phyloP scores from a whole-genome alignment of 257 asterid genomes.

The Ilex aquifolium region DNA sequence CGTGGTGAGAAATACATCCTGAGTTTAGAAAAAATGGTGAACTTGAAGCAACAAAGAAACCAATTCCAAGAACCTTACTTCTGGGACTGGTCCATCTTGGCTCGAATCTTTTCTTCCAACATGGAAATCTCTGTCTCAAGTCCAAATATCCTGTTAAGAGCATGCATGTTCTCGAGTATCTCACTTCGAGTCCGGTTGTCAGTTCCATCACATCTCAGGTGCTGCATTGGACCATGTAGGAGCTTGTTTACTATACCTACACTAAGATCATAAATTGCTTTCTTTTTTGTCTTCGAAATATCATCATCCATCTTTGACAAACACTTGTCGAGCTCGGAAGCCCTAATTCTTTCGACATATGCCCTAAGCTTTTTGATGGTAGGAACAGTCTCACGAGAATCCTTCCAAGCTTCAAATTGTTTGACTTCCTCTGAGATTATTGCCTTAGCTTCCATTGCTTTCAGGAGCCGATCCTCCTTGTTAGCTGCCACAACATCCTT shows the following conservation, averaged over 20 bases:
- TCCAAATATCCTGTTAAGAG: conserved; percentile 66
- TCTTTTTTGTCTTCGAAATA: conserved; percentile 51
- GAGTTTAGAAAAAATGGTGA: neutral
- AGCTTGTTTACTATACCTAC: conserved; percentile 67
- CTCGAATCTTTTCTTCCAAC: conserved; percentile 65
- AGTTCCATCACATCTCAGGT: conserved; percentile 60
- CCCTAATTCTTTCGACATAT: conserved; percentile 76
- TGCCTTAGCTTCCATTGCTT: conserved; percentile 70
- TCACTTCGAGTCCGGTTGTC: conserved; percentile 47
- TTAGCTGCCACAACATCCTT: conserved; percentile 89
- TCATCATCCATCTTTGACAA: conserved; percentile 64
- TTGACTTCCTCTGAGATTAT: conserved; percentile 66
- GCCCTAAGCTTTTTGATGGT: conserved; percentile 85
- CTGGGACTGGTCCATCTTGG: conserved; percentile 49
- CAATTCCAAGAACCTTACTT: conserved; percentile 26
- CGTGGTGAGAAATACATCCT: no score
- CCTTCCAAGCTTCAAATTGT: conserved; percentile 78
- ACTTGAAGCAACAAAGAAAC: neutral
- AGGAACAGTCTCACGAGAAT: conserved; percentile 82
- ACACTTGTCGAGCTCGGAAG: conserved; percentile 75
- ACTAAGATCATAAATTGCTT: conserved; percentile 72
- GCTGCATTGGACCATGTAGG: conserved; percentile 91
- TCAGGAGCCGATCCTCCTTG: conserved; percentile 64
- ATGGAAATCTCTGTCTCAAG: conserved; percentile 62
- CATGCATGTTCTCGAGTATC: conserved; percentile 71